These are phyloP conservation scores for Eutrema salsugineum DNA, from an alignment of 441 rosid species.

Conservation along the genomic window DNA sequence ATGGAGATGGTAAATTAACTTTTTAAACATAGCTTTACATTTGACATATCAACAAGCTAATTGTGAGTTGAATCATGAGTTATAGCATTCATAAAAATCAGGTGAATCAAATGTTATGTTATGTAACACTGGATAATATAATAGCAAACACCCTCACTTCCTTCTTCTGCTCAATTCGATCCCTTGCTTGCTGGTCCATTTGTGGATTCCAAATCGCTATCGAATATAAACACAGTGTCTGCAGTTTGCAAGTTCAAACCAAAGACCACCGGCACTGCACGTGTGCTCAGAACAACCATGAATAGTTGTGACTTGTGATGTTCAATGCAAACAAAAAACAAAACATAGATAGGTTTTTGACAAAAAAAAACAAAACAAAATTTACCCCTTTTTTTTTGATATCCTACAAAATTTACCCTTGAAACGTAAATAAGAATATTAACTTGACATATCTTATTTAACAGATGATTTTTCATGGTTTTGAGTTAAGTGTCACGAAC, in stretches of 20 bases:
- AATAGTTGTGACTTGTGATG: conserved; percentile 32
- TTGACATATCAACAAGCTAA: neutral
- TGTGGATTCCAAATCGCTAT: conserved; percentile 98
- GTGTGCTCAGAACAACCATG: conserved; percentile 97
- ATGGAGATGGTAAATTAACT: neutral
- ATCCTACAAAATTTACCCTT: too few relatives aligned
- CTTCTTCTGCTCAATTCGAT: conserved; percentile 94
- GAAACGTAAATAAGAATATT: too few relatives aligned
- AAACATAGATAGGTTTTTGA: too few relatives aligned
- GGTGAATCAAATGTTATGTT: neutral
- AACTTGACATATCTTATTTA: too few relatives aligned
- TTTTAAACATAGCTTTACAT: neutral
- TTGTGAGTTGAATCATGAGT: neutral
- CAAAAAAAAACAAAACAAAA: too few relatives aligned
- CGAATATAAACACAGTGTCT: conserved; percentile 94
- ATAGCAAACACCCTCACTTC: conserved; percentile 88
- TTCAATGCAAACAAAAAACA: neutral
- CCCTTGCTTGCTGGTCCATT: conserved; percentile 99
- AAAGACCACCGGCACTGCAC: conserved; percentile 85
- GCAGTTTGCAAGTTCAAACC: conserved; percentile 97
- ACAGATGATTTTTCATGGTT: too few relatives aligned
- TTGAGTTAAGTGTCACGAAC: neutral
- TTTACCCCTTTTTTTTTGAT: too few relatives aligned
- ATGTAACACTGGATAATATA: neutral
- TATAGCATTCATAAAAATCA: neutral